Conservation (phyloP, 345 rosid species). For the Citrus unshiu region DNA sequence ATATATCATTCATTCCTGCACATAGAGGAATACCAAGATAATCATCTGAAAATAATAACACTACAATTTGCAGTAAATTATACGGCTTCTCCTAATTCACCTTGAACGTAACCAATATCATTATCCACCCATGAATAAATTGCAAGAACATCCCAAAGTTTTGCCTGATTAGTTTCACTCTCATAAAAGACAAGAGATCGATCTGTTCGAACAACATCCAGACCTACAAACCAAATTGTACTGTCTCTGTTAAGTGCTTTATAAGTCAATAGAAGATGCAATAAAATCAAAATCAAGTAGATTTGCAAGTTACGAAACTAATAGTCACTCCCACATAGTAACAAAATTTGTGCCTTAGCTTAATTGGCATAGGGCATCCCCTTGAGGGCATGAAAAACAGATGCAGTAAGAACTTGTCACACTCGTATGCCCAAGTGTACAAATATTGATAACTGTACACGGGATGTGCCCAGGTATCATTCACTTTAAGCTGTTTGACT, state of each 20-base stretch:
- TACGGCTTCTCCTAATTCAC: constrained; percentile 27
- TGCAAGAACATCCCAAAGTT: constrained; percentile 83
- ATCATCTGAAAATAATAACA: background rate
- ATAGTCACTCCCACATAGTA: background rate
- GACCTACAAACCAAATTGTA: constrained; percentile 45
- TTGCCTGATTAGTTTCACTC: constrained; percentile 60
- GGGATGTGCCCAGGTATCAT: background rate
- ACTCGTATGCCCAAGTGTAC: no score
- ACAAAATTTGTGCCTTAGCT: background rate
- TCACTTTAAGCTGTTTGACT: constrained; percentile 4
- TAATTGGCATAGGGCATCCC: background rate
- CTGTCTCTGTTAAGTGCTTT: constrained; percentile 5
- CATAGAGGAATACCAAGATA: constrained; percentile 13
- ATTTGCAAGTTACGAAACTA: background rate
- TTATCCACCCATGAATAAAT: constrained; percentile 84
- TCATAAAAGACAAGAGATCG: constrained; percentile 77
- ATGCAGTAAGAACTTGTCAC: background rate
- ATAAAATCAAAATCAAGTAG: no score
- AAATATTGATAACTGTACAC: no score
- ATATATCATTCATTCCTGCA: constrained; percentile 94
- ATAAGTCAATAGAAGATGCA: background rate
- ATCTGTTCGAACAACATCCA: constrained; percentile 96
- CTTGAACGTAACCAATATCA: constrained; percentile 94
- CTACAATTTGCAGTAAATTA: background rate
- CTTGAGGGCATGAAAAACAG: background rate